These are phyloP conservation scores for Actinomucor elegans DNA, from an alignment of 371 early-diverging fungal species.

Conservation along the genomic window DNA sequence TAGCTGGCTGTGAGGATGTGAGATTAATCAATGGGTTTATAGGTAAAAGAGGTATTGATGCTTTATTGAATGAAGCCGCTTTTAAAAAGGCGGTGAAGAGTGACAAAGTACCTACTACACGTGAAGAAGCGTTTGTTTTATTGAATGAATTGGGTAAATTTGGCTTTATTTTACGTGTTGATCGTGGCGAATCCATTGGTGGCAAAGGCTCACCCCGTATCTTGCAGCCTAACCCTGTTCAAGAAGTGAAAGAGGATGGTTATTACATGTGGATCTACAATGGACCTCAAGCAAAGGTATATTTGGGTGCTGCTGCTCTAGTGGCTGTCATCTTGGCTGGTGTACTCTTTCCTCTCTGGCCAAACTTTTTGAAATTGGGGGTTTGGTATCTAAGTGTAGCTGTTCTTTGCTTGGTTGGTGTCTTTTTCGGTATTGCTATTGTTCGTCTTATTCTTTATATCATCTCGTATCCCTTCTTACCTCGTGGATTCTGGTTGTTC, in stretches of 20 bases:
- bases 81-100: conserved; percentile 52
- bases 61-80: conserved; percentile 73
- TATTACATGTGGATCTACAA: conserved; percentile 97
- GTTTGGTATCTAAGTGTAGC: conserved; percentile 93
- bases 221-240: conserved; percentile 64
- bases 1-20: too few relatives aligned
- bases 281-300: conserved; percentile 76
- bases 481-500: conserved; percentile 98
- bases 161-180: conserved; percentile 74
- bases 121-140: conserved; percentile 68
- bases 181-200: conserved; percentile 61
- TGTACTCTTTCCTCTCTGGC: conserved; percentile 99
- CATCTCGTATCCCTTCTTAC: conserved; percentile 71
- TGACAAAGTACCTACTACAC: conserved; percentile 52
- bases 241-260: conserved; percentile 77
- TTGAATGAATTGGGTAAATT: conserved; percentile 67
- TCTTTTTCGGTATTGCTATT: conserved; percentile 90
- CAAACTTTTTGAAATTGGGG: conserved; percentile 76
- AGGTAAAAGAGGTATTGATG: conserved; percentile 73
- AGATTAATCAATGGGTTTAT: not conserved
- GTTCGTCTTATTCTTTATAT: conserved; percentile 90
- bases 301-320: conserved; percentile 76
- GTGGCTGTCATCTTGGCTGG: conserved; percentile 82
- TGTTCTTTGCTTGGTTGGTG: conserved; percentile 84
- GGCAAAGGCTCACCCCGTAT: conserved; percentile 49